Conservation (phyloP, 1,284 basidiomycete species). For the Puccinia coronata region DNA sequence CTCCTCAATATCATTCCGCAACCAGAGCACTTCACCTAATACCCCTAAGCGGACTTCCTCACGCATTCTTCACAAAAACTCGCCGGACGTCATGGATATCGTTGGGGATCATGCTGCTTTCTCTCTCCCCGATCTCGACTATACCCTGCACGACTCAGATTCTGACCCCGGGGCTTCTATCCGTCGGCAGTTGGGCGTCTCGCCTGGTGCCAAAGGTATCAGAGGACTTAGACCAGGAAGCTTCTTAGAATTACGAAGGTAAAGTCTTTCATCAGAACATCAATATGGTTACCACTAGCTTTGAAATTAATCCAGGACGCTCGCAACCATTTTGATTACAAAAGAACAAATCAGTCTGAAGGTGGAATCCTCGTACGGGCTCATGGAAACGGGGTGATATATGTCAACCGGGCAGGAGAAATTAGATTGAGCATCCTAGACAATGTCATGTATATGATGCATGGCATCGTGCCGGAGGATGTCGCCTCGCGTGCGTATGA, state of each 20-base stretch:
- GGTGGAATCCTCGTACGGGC: constrained; percentile 38
- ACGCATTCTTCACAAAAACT: constrained; percentile 39
- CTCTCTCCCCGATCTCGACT: constrained; percentile 36
- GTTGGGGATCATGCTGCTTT: constrained; percentile 31
- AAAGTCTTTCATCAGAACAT: neutral
- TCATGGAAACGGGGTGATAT: constrained; percentile 36
- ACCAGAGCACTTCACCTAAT: neutral
- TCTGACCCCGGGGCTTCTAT: constrained; percentile 4
- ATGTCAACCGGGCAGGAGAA: constrained; percentile 47
- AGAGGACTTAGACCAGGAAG: constrained; percentile 42
- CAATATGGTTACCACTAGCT: neutral
- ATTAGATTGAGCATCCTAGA: constrained; percentile 48
- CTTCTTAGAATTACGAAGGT: constrained; percentile 48
- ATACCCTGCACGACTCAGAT: constrained; percentile 37
- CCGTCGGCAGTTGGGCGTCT: constrained; percentile 8
- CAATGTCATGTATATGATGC: constrained; percentile 50
- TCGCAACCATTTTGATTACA: neutral
- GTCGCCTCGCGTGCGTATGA: constrained; percentile 36
- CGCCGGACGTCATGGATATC: constrained; percentile 41
- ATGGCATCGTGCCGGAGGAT: constrained; percentile 32
- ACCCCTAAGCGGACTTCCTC: neutral
- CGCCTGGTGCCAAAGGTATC: constrained; percentile 47
- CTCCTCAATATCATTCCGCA: neutral
- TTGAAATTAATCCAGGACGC: neutral
- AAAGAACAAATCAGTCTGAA: constrained; percentile 47